These are phyloP conservation scores for Trichomonascaceae sp. DNA, from an alignment of 1,139 yeast genomes.

Conservation along the genomic window DNA sequence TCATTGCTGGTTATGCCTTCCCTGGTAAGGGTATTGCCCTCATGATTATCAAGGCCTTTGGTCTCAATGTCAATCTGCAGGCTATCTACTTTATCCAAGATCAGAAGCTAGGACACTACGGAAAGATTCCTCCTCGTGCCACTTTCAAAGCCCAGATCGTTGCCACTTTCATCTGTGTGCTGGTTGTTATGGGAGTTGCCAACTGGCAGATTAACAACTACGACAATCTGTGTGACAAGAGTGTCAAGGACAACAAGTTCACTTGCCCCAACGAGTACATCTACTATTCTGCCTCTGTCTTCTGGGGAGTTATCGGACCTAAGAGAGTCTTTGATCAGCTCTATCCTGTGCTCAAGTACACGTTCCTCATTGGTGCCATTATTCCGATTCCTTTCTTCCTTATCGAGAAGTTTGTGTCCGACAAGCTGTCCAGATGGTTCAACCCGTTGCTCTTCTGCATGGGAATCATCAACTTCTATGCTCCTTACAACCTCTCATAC, in stretches of 20 bases:
- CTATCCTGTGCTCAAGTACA: slow-evolving; percentile 36
- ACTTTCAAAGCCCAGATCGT: slow-evolving; percentile 43
- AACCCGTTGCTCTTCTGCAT: slow-evolving; percentile 40
- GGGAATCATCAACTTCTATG: slow-evolving; percentile 30
- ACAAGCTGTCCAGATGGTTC: slow-evolving; percentile 27
- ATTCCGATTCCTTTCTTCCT: slow-evolving; percentile 7
- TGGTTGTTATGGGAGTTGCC: slow-evolving; percentile 36
- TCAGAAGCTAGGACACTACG: slow-evolving; percentile 46
- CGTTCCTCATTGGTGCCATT: slow-evolving; percentile 29
- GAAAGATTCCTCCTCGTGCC: slow-evolving; percentile 46
- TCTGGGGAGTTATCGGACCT: slow-evolving; percentile 62
- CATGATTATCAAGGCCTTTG: slow-evolving; percentile 45
- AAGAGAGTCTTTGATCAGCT: slow-evolving; percentile 37
- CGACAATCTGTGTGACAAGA: slow-evolving; percentile 16
- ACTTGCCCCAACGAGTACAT: slow-evolving; percentile 30
- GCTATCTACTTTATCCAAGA: slow-evolving; percentile 43
- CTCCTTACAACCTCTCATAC: slow-evolving; percentile 41
- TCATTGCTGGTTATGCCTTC: slow-evolving; percentile 48
- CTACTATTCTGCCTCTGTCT: slow-evolving; percentile 40
- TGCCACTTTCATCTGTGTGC: slow-evolving; percentile 26
- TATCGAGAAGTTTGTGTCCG: slow-evolving; percentile 5
- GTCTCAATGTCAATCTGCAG: slow-evolving; percentile 46
- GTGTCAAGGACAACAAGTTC: slow-evolving; percentile 22
- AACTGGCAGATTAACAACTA: slow-evolving; percentile 34
- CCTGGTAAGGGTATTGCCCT: slow-evolving; percentile 53